These are phyloP conservation scores for Drechslera avenae DNA, from an alignment of 2,329 filamentous ascomycete species.

Conservation along the genomic window DNA sequence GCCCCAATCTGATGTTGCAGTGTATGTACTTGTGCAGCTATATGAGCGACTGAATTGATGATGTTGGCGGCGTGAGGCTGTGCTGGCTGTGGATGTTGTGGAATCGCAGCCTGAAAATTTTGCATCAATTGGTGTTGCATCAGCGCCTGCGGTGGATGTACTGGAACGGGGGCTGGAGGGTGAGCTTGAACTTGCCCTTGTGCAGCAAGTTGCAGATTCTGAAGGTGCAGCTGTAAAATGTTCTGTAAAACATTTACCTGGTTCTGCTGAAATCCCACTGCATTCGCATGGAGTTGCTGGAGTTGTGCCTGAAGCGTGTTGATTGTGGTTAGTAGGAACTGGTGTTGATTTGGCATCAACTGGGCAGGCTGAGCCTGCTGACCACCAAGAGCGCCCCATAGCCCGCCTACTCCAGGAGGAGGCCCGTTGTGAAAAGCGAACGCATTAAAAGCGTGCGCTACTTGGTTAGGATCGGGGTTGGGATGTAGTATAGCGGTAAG, in stretches of 20 bases:
- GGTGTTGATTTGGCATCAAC: slow-evolving; percentile 15
- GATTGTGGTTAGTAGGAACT: slow-evolving; percentile 23
- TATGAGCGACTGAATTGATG: neutral
- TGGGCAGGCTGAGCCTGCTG: slow-evolving; percentile 13
- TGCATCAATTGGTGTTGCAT: slow-evolving; percentile 7
- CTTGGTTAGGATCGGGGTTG: slow-evolving; percentile 8
- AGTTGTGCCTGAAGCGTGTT: slow-evolving; percentile 27
- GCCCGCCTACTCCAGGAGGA: slow-evolving; percentile 4
- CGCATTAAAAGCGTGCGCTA: slow-evolving; percentile 3
- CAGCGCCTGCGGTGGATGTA: neutral
- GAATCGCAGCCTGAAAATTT: neutral
- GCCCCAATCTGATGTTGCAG: slow-evolving; percentile 6
- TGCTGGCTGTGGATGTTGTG: slow-evolving; percentile 1
- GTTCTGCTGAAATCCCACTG: slow-evolving; percentile 18
- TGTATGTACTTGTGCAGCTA: slow-evolving; percentile 13
- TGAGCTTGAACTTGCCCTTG: neutral
- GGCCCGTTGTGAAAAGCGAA: slow-evolving; percentile 1
- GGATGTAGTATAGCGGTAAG: slow-evolving; percentile 52
- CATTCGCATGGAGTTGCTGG: slow-evolving; percentile 27
- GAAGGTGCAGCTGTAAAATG: slow-evolving; percentile 24
- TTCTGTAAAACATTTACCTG: slow-evolving; percentile 18
- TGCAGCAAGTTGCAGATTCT: slow-evolving; percentile 1
- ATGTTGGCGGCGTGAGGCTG: slow-evolving; percentile 9
- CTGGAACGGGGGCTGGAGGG: neutral
- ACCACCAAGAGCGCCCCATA: slow-evolving; percentile 13